These are phyloP conservation scores for Phytophthora sansomeana DNA, from an alignment of 352 stramenopile genomes.

Conservation along the genomic window DNA sequence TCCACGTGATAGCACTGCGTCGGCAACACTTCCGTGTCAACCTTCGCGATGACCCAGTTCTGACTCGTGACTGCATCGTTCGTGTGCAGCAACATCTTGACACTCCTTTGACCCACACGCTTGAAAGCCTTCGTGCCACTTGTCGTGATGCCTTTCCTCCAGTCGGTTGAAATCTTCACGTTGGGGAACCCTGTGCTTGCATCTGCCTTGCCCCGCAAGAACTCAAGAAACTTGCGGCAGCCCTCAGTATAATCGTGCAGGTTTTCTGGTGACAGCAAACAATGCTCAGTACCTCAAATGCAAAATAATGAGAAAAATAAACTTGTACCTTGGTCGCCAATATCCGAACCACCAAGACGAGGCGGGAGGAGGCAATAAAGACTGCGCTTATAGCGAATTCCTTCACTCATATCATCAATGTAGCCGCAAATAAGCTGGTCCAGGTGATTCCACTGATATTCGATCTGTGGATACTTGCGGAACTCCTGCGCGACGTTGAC, in stretches of 20 bases:
- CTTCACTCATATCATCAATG: conserved; percentile 88
- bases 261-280: conserved; percentile 42
- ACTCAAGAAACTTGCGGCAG: conserved; percentile 77
- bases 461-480: conserved; percentile 80
- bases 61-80: conserved; percentile 76
- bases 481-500: conserved; percentile 79
- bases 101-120: conserved; percentile 65
- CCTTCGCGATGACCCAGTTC: conserved; percentile 82
- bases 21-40: conserved; percentile 75
- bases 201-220: conserved; percentile 67
- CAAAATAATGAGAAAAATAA: background rate
- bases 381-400: conserved; percentile 83
- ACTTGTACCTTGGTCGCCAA: conserved; percentile 42
- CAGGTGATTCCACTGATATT: conserved; percentile 89
- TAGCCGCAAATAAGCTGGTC: conserved; percentile 90
- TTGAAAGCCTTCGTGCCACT: conserved; percentile 72
- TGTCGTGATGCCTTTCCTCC: conserved; percentile 46
- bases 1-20: conserved; percentile 87
- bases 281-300: conserved; percentile 18
- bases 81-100: conserved; percentile 78
- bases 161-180: conserved; percentile 66
- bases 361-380: conserved; percentile 79
- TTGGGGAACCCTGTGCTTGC: conserved; percentile 58
- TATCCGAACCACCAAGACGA: conserved; percentile 38
- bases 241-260: conserved; percentile 68